These are phyloP conservation scores for Hypoxylon sp. DNA, from an alignment of 2,329 filamentous ascomycete genomes.

Conservation along the genomic window DNA sequence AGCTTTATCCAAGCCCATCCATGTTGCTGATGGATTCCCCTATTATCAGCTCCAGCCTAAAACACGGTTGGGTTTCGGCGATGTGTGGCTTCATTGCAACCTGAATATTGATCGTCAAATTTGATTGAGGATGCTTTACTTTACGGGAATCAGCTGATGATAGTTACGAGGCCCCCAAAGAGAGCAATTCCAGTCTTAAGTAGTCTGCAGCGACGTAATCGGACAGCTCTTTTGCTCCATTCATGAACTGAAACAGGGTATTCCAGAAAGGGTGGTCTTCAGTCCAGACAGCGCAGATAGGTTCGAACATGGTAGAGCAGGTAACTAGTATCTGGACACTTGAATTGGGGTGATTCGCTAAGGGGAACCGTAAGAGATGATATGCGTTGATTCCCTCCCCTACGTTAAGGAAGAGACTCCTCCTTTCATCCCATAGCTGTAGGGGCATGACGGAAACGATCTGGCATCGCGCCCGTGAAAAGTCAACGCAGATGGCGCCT, in stretches of 20 bases:
- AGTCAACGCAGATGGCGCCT: background rate
- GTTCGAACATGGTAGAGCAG: conserved; percentile 14
- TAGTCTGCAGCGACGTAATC: conserved; percentile 18
- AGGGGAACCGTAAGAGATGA: background rate
- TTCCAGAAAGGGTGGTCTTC: conserved; percentile 5
- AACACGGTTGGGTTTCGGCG: conserved; percentile 4
- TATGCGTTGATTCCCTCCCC: conserved; percentile 19
- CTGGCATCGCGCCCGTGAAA: background rate
- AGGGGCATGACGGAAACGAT: background rate
- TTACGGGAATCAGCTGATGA: background rate
- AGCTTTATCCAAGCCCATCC: background rate
- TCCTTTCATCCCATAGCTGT: conserved; percentile 20
- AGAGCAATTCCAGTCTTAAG: background rate
- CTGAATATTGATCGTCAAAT: background rate
- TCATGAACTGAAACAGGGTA: background rate
- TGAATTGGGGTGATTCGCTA: background rate
- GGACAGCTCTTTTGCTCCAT: conserved; percentile 1
- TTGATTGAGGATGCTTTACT: background rate
- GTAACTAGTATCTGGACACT: conserved; percentile 4
- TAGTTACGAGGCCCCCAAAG: background rate
- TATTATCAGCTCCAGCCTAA: background rate
- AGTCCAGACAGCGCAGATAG: conserved; percentile 9
- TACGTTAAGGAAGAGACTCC: conserved; percentile 10
- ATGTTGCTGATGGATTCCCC: background rate
- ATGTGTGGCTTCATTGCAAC: background rate